Percentiles rank a stretch among this genome's conserved stretches.
phyloP scores from a whole-genome alignment of 73 alveolate species.

The Paramecium pentaurelia region DNA sequence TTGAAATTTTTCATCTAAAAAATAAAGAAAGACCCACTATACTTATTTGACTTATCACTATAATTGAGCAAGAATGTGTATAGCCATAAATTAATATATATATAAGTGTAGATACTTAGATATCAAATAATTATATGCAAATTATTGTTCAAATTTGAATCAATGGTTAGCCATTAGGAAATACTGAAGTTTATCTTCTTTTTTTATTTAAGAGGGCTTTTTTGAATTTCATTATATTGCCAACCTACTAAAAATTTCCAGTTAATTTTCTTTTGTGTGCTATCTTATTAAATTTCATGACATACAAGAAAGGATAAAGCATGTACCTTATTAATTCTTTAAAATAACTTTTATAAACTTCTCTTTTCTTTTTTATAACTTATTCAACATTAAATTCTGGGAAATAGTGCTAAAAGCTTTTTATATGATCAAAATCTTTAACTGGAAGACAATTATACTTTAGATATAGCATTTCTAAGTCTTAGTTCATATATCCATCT shows the following conservation, averaged over 20 bases:
- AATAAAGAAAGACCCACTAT: not conserved
- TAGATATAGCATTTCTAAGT: not conserved
- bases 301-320: conserved; percentile 23
- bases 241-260: not conserved
- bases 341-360: not conserved
- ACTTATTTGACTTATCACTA: too few species aligned
- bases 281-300: not conserved
- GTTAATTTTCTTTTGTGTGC: not conserved
- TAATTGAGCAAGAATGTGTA: too few species aligned
- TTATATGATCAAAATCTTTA: not conserved
- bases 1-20: not conserved
- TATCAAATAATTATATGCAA: not conserved
- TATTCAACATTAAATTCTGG: not conserved
- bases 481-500: not conserved
- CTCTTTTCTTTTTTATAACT: not conserved
- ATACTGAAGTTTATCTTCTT: not conserved
- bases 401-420: not conserved
- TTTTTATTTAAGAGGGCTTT: not conserved
- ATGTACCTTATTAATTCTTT: not conserved
- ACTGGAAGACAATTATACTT: not conserved
- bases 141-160: not conserved
- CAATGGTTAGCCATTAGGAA: conserved; percentile 13
- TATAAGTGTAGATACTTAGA: not conserved
- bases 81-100: not conserved
- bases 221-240: not conserved